Evolutionary conservation across 2,329 filamentous ascomycete species (phyloP).

Genomic region (Arthrocladium fulminans): DNA sequence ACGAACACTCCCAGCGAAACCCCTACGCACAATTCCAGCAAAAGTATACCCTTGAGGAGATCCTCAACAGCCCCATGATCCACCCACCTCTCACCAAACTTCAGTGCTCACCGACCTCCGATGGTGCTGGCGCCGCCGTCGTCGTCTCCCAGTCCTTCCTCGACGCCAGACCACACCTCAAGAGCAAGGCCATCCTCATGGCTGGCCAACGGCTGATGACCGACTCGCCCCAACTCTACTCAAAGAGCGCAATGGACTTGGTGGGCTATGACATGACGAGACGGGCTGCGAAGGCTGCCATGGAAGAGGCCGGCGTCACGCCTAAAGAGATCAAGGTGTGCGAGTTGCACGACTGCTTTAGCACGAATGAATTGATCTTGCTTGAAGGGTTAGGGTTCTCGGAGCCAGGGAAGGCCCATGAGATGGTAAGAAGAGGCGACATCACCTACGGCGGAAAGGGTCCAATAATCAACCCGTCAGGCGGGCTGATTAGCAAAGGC

Average conservation of each 20-base stretch:
- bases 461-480: constrained; percentile 80
- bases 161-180: constrained; percentile 74
- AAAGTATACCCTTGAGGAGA: constrained; percentile 78
- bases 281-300: constrained; percentile 59
- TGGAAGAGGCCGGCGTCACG: constrained; percentile 60
- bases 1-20: constrained; percentile 81
- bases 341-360: constrained; percentile 96
- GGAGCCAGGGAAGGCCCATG: constrained; percentile 74
- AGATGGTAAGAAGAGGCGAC: constrained; percentile 75
- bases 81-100: constrained; percentile 86
- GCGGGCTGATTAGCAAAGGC: constrained; percentile 90
- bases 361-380: constrained; percentile 82
- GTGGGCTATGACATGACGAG: constrained; percentile 82
- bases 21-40: constrained; percentile 97
- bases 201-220: constrained; percentile 81
- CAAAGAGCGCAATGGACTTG: constrained; percentile 71
- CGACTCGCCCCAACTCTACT: constrained; percentile 70
- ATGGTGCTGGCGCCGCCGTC: constrained; percentile 81
- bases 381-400: constrained; percentile 78
- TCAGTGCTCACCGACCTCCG: constrained; percentile 93
- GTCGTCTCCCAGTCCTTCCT: constrained; percentile 85
- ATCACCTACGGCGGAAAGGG: constrained; percentile 77
- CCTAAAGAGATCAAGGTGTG: constrained; percentile 68
- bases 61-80: constrained; percentile 67
- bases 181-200: constrained; percentile 70